Percentiles rank a stretch among this genome's conserved stretches.
Conservation (phyloP, 441 rosid species). For the Jatropha podagrica region DNA sequence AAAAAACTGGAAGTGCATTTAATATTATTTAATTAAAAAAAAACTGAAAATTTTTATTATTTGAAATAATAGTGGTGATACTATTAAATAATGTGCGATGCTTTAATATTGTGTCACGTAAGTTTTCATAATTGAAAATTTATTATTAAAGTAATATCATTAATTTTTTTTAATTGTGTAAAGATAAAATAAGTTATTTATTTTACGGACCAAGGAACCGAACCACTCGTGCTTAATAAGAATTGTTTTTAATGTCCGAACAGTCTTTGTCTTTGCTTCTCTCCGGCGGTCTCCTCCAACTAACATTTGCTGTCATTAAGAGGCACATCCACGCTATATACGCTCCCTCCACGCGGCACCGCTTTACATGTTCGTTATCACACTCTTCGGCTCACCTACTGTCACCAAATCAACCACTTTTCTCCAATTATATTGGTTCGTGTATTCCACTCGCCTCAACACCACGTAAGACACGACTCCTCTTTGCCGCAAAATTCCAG, state of each 20-base stretch:
- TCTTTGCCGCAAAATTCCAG: neutral
- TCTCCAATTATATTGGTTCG: neutral
- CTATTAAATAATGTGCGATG: no score
- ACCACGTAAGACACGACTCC: neutral
- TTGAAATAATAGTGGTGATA: no score
- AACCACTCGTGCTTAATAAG: no score
- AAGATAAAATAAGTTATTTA: no score
- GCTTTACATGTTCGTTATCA: neutral
- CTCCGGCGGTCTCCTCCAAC: neutral
- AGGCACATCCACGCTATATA: neutral
- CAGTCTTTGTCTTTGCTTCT: neutral
- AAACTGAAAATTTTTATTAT: no score
- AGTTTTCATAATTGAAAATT: no score
- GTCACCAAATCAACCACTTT: neutral
- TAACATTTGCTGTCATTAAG: neutral
- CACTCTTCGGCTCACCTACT: neutral
- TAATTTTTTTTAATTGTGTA: no score
- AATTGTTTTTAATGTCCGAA: neutral
- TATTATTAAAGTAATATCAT: no score
- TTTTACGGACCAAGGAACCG: no score
- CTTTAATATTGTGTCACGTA: no score
- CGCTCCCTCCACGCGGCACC: conserved; percentile 8
- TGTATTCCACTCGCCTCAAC: neutral
- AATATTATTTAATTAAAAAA: no score
- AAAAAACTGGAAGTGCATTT: no score